Percentiles rank a stretch among this genome's conserved stretches.
Evolutionary conservation across 306 rosid species (phyloP).

Genomic region (Vigna hirtella): DNA sequence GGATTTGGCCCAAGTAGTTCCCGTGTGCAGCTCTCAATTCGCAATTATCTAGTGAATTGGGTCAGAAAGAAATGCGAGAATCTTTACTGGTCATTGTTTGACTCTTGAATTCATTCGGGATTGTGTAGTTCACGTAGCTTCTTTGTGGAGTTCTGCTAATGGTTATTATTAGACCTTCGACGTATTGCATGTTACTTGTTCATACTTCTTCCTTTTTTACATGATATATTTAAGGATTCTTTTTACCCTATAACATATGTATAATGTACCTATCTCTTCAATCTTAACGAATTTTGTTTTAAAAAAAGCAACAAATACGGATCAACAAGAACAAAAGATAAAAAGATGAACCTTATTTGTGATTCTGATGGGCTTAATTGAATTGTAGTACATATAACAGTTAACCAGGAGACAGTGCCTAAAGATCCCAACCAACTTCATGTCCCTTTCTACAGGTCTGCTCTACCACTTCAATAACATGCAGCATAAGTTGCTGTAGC

Average conservation of each 20-base stretch:
- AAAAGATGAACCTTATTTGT: background rate
- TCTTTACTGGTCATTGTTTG: background rate
- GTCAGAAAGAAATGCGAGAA: background rate
- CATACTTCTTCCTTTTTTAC: background rate
- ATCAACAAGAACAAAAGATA: background rate
- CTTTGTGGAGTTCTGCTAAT: background rate
- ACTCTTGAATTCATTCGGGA: background rate
- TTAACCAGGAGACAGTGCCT: background rate
- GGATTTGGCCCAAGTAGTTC: background rate
- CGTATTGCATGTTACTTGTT: background rate
- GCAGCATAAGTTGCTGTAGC: background rate
- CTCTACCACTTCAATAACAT: background rate
- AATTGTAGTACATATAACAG: background rate
- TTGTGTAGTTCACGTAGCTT: background rate
- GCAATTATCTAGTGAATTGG: background rate
- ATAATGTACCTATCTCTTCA: background rate
- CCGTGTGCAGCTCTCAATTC: background rate
- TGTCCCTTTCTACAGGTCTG: slow-evolving; percentile 10
- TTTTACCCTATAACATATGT: background rate
- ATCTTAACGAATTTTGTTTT: background rate
- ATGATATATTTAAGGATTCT: background rate
- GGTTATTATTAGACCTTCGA: background rate
- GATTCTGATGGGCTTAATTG: background rate
- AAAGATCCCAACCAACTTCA: slow-evolving; percentile 13
- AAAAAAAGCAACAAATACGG: background rate